phyloP scores from a whole-genome alignment of 768 basidiomycete species.

The Rhizopogon roseolus region DNA sequence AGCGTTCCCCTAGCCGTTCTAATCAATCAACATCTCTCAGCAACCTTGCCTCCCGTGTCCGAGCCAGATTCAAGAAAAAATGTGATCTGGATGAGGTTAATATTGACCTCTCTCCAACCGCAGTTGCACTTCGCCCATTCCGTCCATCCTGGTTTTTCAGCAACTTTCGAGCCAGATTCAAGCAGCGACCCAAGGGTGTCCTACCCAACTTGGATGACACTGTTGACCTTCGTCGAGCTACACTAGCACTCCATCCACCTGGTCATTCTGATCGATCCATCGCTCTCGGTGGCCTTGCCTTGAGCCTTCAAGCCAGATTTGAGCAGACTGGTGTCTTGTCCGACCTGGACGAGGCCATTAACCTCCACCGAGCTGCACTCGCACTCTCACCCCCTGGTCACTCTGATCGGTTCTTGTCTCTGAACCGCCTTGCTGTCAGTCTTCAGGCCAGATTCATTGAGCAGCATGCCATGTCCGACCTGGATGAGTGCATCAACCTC shows the following conservation, averaged over 20 bases:
- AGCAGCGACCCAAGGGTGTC: too few relatives aligned
- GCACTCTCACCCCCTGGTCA: not conserved
- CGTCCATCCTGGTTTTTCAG: too few relatives aligned
- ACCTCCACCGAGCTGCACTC: not conserved
- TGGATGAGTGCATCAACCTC: conserved; percentile 5
- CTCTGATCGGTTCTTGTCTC: not conserved
- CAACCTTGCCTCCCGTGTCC: too few relatives aligned
- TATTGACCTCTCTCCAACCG: too few relatives aligned
- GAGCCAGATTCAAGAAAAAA: too few relatives aligned
- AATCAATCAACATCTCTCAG: not conserved
- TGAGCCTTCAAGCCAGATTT: not conserved
- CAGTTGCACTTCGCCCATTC: too few relatives aligned
- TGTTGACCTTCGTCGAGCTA: not conserved
- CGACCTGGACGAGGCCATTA: not conserved
- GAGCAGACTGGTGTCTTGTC: not conserved
- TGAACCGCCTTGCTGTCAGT: not conserved
- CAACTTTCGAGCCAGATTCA: too few relatives aligned
- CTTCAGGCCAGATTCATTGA: conserved; percentile 5
- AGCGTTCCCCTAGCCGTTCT: not conserved
- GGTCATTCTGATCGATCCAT: not conserved
- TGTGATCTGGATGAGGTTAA: too few relatives aligned
- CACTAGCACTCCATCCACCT: not conserved
- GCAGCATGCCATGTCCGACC: not conserved
- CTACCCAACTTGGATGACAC: not conserved
- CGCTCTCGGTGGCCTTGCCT: conserved; percentile 5